Percentiles rank a stretch among this genome's conserved stretches.
Conservation (phyloP, 129 eudicot species). For the Gnaphalium uliginosum region DNA sequence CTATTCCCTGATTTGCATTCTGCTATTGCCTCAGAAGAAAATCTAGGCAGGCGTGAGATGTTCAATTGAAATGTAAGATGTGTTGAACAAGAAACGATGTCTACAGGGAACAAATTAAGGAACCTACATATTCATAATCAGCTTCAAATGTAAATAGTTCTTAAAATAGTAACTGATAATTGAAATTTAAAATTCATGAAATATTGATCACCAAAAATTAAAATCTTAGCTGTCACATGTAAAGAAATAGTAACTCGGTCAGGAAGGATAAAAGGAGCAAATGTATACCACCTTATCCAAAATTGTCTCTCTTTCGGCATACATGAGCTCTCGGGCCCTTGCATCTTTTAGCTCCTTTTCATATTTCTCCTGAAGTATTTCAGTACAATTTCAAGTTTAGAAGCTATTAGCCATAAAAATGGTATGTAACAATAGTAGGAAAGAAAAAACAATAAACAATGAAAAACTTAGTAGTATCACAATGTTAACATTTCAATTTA, state of each 20-base stretch:
- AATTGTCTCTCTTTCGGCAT: constrained; percentile 96
- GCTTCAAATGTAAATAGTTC: not conserved
- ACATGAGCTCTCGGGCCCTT: constrained; percentile 94
- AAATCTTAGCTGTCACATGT: not conserved
- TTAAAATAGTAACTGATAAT: not conserved
- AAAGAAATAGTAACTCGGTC: not conserved
- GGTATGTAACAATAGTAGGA: not conserved
- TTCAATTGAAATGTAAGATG: not conserved
- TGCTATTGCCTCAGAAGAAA: constrained; percentile 1
- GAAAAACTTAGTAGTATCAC: not conserved
- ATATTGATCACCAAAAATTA: constrained; percentile 9
- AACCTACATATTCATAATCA: not conserved
- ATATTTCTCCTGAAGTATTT: constrained; percentile 65
- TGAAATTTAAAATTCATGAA: not conserved
- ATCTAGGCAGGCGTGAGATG: not conserved
- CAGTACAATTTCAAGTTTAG: constrained; percentile 17
- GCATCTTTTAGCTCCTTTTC: constrained; percentile 94
- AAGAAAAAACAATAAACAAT: not conserved
- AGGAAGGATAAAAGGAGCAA: constrained; percentile 4
- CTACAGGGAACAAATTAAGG: not conserved
- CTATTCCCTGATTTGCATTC: not conserved
- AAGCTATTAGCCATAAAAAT: constrained; percentile 8
- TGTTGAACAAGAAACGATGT: not conserved
- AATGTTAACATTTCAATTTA: constrained; percentile 8
- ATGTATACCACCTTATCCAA: constrained; percentile 72